Evolutionary conservation across 2,329 filamentous ascomycete genomes (phyloP).

Genomic region (Metarhizium sp.): DNA sequence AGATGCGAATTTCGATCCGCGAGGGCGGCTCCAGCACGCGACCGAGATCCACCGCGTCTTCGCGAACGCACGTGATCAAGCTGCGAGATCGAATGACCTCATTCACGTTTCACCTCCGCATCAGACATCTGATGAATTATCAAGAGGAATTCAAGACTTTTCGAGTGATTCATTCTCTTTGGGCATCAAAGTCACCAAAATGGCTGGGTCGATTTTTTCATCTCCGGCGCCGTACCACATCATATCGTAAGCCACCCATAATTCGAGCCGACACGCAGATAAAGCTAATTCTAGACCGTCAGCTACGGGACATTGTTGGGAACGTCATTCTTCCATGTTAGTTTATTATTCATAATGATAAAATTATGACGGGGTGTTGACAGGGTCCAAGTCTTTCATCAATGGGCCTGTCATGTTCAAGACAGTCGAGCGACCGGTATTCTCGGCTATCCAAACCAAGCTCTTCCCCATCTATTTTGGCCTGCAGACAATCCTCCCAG

Average conservation of each 20-base stretch:
- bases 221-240: constrained; percentile 68
- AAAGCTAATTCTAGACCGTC: constrained; percentile 12
- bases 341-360: not conserved
- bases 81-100: constrained; percentile 4
- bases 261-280: not conserved
- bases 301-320: constrained; percentile 87
- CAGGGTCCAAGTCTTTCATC: constrained; percentile 54
- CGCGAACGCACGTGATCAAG: constrained; percentile 23
- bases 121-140: not conserved
- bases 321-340: constrained; percentile 74
- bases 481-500: constrained; percentile 67
- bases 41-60: constrained; percentile 13
- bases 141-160: not conserved
- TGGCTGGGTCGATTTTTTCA: constrained; percentile 44
- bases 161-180: not conserved
- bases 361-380: not conserved
- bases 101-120: not conserved
- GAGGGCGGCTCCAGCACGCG: not conserved
- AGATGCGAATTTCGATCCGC: constrained; percentile 1
- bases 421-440: constrained; percentile 67
- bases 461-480: constrained; percentile 86
- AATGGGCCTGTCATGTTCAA: constrained; percentile 68
- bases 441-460: constrained; percentile 68
- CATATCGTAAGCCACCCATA: constrained; percentile 46
- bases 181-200: constrained; percentile 13